Evolutionary conservation across 2,329 filamentous ascomycete genomes (phyloP).

Genomic region (Canariomyces notabilis): DNA sequence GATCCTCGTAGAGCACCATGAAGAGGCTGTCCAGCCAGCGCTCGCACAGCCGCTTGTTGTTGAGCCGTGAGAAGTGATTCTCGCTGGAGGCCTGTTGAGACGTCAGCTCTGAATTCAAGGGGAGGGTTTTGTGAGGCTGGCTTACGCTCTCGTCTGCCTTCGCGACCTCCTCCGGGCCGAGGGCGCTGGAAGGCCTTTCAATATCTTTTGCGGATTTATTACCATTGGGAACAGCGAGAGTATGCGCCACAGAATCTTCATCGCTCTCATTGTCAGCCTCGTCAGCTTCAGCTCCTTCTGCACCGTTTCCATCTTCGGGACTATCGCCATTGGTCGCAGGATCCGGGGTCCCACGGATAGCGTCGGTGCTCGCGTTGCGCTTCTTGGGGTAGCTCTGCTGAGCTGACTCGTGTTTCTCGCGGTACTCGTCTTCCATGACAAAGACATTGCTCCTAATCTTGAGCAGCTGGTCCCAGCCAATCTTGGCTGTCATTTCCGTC

Average conservation of each 20-base stretch:
- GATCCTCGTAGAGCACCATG: slow-evolving; percentile 97
- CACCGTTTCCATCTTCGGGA: slow-evolving; percentile 29
- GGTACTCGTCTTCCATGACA: slow-evolving; percentile 99
- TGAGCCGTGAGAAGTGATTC: slow-evolving; percentile 79
- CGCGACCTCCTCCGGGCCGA: slow-evolving; percentile 72
- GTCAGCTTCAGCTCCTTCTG: slow-evolving; percentile 28
- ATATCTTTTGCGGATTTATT: slow-evolving; percentile 42
- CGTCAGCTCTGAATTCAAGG: neutral
- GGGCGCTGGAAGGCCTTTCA: slow-evolving; percentile 75
- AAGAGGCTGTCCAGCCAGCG: slow-evolving; percentile 98
- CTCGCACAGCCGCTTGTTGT: slow-evolving; percentile 95
- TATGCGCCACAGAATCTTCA: slow-evolving; percentile 25
- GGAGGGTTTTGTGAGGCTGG: neutral
- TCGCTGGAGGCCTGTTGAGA: slow-evolving; percentile 53
- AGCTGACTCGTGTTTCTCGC: slow-evolving; percentile 68
- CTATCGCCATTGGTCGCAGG: slow-evolving; percentile 46
- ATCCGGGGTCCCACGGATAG: slow-evolving; percentile 65
- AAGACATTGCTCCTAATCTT: slow-evolving; percentile 96
- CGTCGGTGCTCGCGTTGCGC: slow-evolving; percentile 74
- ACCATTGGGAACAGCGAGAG: slow-evolving; percentile 31
- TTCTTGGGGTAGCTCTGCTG: slow-evolving; percentile 44
- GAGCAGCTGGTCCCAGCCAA: slow-evolving; percentile 94
- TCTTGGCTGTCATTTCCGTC: slow-evolving; percentile 92
- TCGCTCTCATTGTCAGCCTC: slow-evolving; percentile 23
- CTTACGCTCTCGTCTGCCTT: slow-evolving; percentile 65